Conservation (phyloP, 2,329 filamentous ascomycete species). For the Cordyceps cicadae region DNA sequence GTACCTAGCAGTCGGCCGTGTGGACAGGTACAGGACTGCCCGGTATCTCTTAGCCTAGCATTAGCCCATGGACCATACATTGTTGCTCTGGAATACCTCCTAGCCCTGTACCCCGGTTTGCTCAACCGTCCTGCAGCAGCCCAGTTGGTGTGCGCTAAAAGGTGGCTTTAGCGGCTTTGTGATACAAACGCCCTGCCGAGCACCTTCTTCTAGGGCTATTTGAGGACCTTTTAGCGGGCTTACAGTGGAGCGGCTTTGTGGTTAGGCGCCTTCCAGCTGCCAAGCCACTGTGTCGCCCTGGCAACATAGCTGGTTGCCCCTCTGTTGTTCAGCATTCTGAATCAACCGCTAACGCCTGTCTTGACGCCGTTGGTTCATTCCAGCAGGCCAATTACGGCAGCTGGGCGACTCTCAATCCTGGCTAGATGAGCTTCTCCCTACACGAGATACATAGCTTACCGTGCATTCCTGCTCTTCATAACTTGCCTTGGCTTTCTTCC, state of each 20-base stretch:
- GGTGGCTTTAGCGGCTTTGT: not conserved
- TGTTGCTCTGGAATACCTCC: too few species aligned
- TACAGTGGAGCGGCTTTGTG: not conserved
- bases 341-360: slow-evolving; percentile 5
- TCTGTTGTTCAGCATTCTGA: slow-evolving; percentile 16
- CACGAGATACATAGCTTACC: not conserved
- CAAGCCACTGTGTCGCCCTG: slow-evolving; percentile 11
- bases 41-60: too few species aligned
- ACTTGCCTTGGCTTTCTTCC: not conserved
- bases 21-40: too few species aligned
- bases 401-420: not conserved
- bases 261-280: not conserved
- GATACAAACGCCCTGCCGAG: not conserved
- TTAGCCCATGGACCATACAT: too few species aligned
- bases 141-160: not conserved
- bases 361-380: slow-evolving; percentile 5
- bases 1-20: not conserved
- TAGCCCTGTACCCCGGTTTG: not conserved
- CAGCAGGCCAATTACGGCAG: not conserved
- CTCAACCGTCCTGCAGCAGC: not conserved
- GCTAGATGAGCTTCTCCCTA: slow-evolving; percentile 2
- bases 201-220: not conserved
- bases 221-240: not conserved
- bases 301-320: slow-evolving; percentile 16
- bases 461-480: slow-evolving; percentile 6